Base-by-base conservation (phyloP, 441 rosid genomes). In the Croton setiger region DNA sequence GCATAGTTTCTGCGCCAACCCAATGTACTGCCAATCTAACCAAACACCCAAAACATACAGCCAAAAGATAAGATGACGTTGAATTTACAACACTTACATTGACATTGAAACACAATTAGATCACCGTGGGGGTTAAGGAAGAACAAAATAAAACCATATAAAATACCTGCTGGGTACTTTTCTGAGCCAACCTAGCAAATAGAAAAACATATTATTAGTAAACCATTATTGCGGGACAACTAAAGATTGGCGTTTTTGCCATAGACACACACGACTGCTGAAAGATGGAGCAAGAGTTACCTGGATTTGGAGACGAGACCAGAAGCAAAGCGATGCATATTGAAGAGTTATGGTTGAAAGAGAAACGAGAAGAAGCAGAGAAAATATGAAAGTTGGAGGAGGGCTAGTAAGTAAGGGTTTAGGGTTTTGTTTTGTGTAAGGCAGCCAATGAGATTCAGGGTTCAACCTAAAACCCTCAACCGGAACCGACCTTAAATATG, bases 291-390 rank as follows among this genome's bases (percentile, higher is more conserved):
- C 35, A 35, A 1, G 18, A 73, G 13, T 44, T 71, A 90, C 97
- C 94, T 82, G 43, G 90, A 80, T 72, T 86, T 87, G 67, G 88
- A 85, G 69, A 85, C 89, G 76, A 90, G 79, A 70, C 76, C 81
- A 54, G 87, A 73, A 74, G 75, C 89, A 56, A 85, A 79, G 0
- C 92, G 92, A 79, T 90, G 79, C 97, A 90, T 88, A 66, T 48
- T 55, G 23, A 7, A 21, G 6, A 54, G 11, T 36, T 27, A 15
- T 48, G n/a, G 48, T 33, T 18, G 1, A 6, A 36, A 21, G 44
- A 13, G 45, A 21, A 14, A 7, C 31, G n/a, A 9, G n/a, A 18
- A 67, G 39, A 10, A 17, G 43, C 41, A 15, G 17, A 12, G 37
- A 0, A 36, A 7, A 35, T 9, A 21, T 18, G 18, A 23, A 37